These are phyloP conservation scores for Botrytis hyacinthi DNA, from an alignment of 2,329 filamentous ascomycete genomes.

Conservation along the genomic window DNA sequence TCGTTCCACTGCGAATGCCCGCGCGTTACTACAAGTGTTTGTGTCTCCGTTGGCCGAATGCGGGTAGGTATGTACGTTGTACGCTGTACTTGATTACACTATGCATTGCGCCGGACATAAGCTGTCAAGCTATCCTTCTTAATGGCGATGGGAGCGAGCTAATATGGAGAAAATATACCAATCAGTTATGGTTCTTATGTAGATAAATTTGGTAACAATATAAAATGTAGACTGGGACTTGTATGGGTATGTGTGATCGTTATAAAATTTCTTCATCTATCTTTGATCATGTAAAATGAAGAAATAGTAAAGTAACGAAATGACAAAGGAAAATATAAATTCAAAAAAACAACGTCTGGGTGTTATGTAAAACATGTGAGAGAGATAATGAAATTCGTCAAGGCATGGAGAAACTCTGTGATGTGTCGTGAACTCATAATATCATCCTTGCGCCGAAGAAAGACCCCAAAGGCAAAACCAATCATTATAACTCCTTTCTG, in stretches of 20 bases:
- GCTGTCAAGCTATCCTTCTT: neutral
- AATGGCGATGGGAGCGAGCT: constrained; percentile 19
- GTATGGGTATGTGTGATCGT: constrained; percentile 7
- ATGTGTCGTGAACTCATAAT: constrained; percentile 19
- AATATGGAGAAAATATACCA: constrained; percentile 19
- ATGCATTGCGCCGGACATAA: neutral
- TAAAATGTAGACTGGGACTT: constrained; percentile 8
- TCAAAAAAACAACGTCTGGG: constrained; percentile 11
- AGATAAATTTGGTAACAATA: constrained; percentile 25
- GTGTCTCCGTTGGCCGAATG: neutral
- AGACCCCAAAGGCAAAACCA: constrained; percentile 14
- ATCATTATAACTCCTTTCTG: neutral
- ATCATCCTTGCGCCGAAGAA: constrained; percentile 21
- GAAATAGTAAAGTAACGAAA: constrained; percentile 5
- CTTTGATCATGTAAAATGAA: constrained; percentile 9
- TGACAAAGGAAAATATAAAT: neutral
- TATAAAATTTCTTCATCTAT: constrained; percentile 22
- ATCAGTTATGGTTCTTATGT: constrained; percentile 38
- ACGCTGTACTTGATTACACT: neutral
- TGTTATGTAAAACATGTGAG: neutral
- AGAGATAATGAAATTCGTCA: constrained; percentile 14
- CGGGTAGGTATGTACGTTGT: neutral
- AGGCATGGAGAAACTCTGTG: constrained; percentile 21
- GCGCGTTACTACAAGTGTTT: neutral
- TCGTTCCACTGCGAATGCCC: neutral